Conservation (phyloP, 2,329 filamentous ascomycete genomes). For the Daldinia sp. region DNA sequence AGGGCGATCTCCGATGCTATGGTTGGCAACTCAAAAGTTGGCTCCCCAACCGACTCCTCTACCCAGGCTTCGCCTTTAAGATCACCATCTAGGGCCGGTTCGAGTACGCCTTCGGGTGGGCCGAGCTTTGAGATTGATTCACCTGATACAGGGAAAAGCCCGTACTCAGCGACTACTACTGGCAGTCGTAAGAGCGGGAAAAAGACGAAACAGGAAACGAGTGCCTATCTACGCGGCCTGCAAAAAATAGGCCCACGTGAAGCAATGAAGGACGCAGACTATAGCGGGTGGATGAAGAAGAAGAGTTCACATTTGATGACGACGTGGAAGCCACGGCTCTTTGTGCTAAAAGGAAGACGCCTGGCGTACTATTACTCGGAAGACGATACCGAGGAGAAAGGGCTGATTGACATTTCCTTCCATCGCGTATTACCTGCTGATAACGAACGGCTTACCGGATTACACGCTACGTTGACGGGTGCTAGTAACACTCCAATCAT, state of each 20-base stretch:
- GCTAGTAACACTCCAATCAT: constrained; percentile 77
- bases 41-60: constrained; percentile 63
- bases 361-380: constrained; percentile 97
- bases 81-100: constrained; percentile 82
- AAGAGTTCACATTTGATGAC: constrained; percentile 96
- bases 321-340: constrained; percentile 97
- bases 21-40: constrained; percentile 63
- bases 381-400: constrained; percentile 90
- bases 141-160: constrained; percentile 71
- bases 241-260: constrained; percentile 84
- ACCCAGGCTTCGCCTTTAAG: constrained; percentile 65
- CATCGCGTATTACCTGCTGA: constrained; percentile 96
- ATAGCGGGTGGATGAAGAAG: constrained; percentile 99
- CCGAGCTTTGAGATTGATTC: constrained; percentile 85
- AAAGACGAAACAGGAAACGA: constrained; percentile 94
- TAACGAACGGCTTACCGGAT: constrained; percentile 87
- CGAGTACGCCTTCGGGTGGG: constrained; percentile 73
- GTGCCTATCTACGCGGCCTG: constrained; percentile 89
- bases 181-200: constrained; percentile 62
- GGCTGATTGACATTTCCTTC: constrained; percentile 96
- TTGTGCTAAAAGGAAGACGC: constrained; percentile 90
- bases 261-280: constrained; percentile 88
- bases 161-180: constrained; percentile 62
- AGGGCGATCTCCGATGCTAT: constrained; percentile 87
- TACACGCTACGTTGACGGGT: constrained; percentile 92